Evolutionary conservation across 1,284 basidiomycete genomes (phyloP), one percentile per base, ranked within the genome.

Genomic region (Heterobasidion occidentale): DNA sequence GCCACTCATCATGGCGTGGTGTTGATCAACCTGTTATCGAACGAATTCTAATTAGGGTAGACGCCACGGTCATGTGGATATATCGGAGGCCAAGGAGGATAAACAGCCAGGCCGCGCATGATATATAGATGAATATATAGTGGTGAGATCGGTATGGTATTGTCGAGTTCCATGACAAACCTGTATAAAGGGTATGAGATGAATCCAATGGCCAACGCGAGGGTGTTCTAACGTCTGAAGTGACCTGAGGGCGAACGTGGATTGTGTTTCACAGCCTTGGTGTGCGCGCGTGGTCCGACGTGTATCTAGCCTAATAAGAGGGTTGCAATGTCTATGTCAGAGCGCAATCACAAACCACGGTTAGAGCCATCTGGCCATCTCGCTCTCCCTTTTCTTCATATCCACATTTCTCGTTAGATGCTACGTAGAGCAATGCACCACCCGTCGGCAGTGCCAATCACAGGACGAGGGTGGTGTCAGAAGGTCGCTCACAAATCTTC

Each of bases 331-430:
- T 12, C 57, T 53, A 15, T 46, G 33, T 15, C 51, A 50, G 33
- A 54, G 36, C 33, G n/a, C 35, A 14, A 17, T 52, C 46, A 7
- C 42, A 47, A 46, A 35, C 33, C 47, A 35, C 11, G 38, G 19
- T 14, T 52, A 20, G 36, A 47, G 54, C 48, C 11, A 17, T 69
- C 74, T 51, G 61, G 84, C 93, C 93, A 96, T 97, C 72, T 95
- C 90, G 65, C 81, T 86, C 71, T 94, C 92, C 72, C 92, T 94
- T 74, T 85, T 87, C 69, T n/a, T 81, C 77, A 66, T 82, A 96
- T 38, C 94, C 95, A 69, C 96, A 99, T 73, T 98, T 98, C 72
- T 93, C 80, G 71, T 99, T 98, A 75, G 98, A 99, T 1, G 92
- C 93, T 95, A 68, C 48, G 62, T 56, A 58, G 46, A 15, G 4